Percentiles rank a stretch among this genome's conserved stretches.
These are phyloP conservation scores for Clarireedia monteithiana DNA, from an alignment of 2,329 filamentous ascomycete species.

Conservation along the genomic window DNA sequence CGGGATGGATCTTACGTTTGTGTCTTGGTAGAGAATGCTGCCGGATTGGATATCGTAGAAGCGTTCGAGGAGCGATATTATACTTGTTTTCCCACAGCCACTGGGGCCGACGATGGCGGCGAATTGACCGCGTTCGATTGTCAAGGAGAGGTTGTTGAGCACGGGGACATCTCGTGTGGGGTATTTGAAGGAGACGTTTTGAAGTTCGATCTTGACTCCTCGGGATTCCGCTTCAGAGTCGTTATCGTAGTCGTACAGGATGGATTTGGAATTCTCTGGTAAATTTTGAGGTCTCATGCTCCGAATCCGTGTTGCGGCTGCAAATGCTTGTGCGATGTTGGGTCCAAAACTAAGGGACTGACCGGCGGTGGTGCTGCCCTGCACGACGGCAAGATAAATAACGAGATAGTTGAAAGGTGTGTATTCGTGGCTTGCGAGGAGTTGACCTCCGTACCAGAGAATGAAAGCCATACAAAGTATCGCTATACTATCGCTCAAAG, in stretches of 20 bases:
- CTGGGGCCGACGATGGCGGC: conserved; percentile 63
- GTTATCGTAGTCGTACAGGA: conserved; percentile 8
- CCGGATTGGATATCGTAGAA: conserved; percentile 66
- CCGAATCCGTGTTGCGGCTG: conserved; percentile 52
- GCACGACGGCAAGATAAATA: conserved; percentile 45
- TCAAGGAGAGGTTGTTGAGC: conserved; percentile 54
- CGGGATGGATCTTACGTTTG: conserved; percentile 50
- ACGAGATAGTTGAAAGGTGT: conserved; percentile 43
- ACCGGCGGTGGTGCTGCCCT: conserved; percentile 43
- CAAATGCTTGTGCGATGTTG: conserved; percentile 50
- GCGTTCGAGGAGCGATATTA: conserved; percentile 56
- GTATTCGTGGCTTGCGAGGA: conserved; percentile 30
- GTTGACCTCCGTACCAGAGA: conserved; percentile 39
- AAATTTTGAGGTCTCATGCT: conserved; percentile 22
- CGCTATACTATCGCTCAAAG: conserved; percentile 46
- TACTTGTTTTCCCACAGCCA: conserved; percentile 41
- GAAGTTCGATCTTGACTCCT: conserved; percentile 42
- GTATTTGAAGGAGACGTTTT: conserved; percentile 52
- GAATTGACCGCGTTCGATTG: conserved; percentile 56
- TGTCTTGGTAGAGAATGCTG: conserved; percentile 54
- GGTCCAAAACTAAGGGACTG: conserved; percentile 44
- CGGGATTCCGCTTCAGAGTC: conserved; percentile 34
- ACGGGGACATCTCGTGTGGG: conserved; percentile 49
- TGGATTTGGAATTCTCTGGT: conserved; percentile 2
- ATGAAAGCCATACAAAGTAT: conserved; percentile 47